Base-by-base conservation (phyloP, 2,329 filamentous ascomycete genomes). In the Penicillium decumbens region DNA sequence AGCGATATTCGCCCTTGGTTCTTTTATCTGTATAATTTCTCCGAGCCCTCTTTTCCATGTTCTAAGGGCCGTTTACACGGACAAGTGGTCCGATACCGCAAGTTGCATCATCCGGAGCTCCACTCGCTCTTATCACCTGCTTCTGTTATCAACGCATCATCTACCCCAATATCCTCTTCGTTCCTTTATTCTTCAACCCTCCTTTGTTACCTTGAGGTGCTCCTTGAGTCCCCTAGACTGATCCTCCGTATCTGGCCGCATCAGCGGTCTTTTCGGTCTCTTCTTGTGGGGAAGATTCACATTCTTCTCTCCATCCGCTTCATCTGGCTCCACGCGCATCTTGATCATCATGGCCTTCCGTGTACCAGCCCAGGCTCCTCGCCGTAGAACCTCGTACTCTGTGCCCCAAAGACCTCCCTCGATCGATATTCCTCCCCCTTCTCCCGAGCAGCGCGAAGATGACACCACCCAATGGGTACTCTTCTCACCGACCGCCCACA, bases 401-500 rank as follows among this genome's bases (percentile, higher is more conserved):
- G 50, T 58, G 15, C 51, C 65, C 2, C 64, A 60, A 44, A 59
- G 55, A 7, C 55, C 58, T n/a, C 59, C 63, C 20, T 39, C 54
- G 2, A 57, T 68, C 23, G 60, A 68, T 32, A 54, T 62, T 32
- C 56, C 64, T 33, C 48, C 63, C 13, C 46, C 63, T n/a, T 48
- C 59, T 7, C 48, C 58, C 7, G 62, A 75, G 56, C 70, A 75
- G 18, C 65, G 72, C 38, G 73, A 83, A 51, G 83, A 88, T 53
- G 86, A 91, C 57, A 86, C 88, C 10, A 87, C 93, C 70, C 92
- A 95, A 80, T 98, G 93, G 93, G 87, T 97, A 47, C 82, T 98
- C 57, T 98, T 98, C 76, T 88, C 90, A 6, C 89, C 89, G 1
- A 83, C 83, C 4, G 84, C 86, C 54, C 79, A 84, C 45, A 88